A percentile compares a stretch with the other conserved stretches of the same genome.
Conservation (phyloP, 2,329 filamentous ascomycete species). For the Xylariomycetidae sp. region DNA sequence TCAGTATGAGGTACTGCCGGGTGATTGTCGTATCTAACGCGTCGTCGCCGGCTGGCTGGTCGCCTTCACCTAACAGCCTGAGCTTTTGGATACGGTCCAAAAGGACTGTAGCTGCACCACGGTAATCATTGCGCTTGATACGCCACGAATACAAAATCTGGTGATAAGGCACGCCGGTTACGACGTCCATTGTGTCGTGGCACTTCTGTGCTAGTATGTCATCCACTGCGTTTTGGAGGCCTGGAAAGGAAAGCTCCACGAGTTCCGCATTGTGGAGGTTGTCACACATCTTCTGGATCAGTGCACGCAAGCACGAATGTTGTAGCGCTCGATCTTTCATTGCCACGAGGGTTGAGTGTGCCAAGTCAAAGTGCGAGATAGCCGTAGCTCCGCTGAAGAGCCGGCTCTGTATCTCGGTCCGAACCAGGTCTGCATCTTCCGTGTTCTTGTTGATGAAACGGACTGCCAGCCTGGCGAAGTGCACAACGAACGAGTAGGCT, state of each 20-base stretch:
- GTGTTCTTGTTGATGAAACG: slow-evolving; percentile 46
- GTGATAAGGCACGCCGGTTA: slow-evolving; percentile 65
- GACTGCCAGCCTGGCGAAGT: slow-evolving; percentile 73
- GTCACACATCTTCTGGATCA: slow-evolving; percentile 65
- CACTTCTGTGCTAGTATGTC: slow-evolving; percentile 68
- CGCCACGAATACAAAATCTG: slow-evolving; percentile 90
- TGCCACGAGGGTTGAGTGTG: slow-evolving; percentile 70
- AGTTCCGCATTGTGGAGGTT: slow-evolving; percentile 61
- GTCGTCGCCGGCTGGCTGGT: slow-evolving; percentile 48
- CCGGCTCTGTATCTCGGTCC: slow-evolving; percentile 70
- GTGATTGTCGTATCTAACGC: slow-evolving; percentile 59
- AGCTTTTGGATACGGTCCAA: slow-evolving; percentile 60
- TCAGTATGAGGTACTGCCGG: slow-evolving; percentile 79
- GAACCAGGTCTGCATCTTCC: slow-evolving; percentile 35
- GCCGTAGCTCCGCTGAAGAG: slow-evolving; percentile 78
- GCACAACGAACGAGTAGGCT: slow-evolving; percentile 72
- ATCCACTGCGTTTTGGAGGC: slow-evolving; percentile 73
- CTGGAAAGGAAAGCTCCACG: slow-evolving; percentile 70
- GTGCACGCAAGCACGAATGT: slow-evolving; percentile 61
- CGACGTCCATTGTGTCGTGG: slow-evolving; percentile 60
- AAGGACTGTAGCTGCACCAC: slow-evolving; percentile 63
- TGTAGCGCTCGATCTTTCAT: slow-evolving; percentile 69
- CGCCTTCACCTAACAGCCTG: slow-evolving; percentile 51
- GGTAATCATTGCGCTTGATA: slow-evolving; percentile 77
- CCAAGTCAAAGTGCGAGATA: slow-evolving; percentile 73